Percentiles rank a stretch among this genome's conserved stretches.
phyloP scores from a whole-genome alignment of 805 yeast species.

The Brettanomyces custersianus region DNA sequence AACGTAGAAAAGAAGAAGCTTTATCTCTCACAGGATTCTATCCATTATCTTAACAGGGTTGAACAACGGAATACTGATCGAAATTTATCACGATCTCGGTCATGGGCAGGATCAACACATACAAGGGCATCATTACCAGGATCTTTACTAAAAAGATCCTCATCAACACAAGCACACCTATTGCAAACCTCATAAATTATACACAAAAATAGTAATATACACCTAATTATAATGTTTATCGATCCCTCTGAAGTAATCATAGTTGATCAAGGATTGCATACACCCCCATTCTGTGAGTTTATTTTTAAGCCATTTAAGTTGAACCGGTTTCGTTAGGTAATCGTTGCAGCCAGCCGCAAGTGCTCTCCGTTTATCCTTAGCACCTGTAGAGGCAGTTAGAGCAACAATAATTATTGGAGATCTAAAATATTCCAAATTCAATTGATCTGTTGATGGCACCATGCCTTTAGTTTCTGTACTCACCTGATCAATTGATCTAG shows the following conservation, averaged over 20 bases:
- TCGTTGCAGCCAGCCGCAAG: constrained; percentile 97
- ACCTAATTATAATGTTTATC: constrained; percentile 6
- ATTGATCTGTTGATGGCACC: constrained; percentile 33
- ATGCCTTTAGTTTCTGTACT: constrained; percentile 7
- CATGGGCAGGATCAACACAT: too few relatives aligned
- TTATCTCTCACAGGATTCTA: too few relatives aligned
- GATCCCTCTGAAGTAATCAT: constrained; percentile 75
- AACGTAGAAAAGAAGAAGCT: too few relatives aligned
- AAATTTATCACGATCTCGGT: too few relatives aligned
- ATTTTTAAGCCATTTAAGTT: constrained; percentile 85
- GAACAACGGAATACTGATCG: too few relatives aligned
- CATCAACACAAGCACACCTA: too few relatives aligned
- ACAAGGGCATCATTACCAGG: too few relatives aligned
- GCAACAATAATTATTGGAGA: constrained; percentile 98
- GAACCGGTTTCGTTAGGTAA: constrained; percentile 92
- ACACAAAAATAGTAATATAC: background rate
- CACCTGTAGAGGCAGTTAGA: constrained; percentile 82
- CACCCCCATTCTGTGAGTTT: constrained; percentile 98
- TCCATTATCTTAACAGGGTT: too few relatives aligned
- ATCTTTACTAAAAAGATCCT: too few relatives aligned
- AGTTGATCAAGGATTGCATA: constrained; percentile 95
- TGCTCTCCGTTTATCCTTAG: constrained; percentile 82
- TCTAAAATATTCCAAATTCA: constrained; percentile 58
- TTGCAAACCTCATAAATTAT: too few relatives aligned
- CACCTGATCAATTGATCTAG: constrained; percentile 7